Percentiles rank a stretch among this genome's conserved stretches.
Evolutionary conservation across 805 yeast species (phyloP).

Genomic region (Metschnikowia cerradonensis): DNA sequence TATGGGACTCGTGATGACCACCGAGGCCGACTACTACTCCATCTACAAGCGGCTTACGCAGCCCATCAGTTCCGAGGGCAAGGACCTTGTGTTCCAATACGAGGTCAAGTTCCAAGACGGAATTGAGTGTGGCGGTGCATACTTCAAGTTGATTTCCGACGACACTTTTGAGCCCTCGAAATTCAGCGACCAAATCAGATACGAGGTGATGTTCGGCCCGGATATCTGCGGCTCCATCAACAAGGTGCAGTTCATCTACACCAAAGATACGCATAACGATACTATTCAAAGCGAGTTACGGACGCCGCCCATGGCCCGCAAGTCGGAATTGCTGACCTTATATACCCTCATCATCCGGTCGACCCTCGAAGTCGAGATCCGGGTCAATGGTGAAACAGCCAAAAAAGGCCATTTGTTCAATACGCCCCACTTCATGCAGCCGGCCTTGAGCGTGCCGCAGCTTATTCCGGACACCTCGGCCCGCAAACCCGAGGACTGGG

Average conservation of each 20-base stretch:
- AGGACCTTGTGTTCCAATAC: conserved; percentile 79
- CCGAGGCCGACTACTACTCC: conserved; percentile 79
- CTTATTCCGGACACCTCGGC: conserved; percentile 50
- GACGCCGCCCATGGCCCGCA: conserved; percentile 63
- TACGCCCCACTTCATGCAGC: conserved; percentile 49
- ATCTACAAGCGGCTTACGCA: conserved; percentile 59
- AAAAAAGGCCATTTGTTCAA: conserved; percentile 65
- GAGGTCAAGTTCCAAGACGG: conserved; percentile 83
- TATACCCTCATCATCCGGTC: conserved; percentile 74
- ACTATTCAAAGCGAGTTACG: conserved; percentile 66
- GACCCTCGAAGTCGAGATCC: conserved; percentile 67
- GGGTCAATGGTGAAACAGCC: conserved; percentile 74
- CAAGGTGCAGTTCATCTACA: conserved; percentile 72
- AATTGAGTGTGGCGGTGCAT: conserved; percentile 85
- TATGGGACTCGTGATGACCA: conserved; percentile 70
- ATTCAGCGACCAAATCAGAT: conserved; percentile 65
- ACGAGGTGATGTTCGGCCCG: conserved; percentile 91
- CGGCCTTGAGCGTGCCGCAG: conserved; percentile 63
- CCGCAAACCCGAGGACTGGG: conserved; percentile 85
- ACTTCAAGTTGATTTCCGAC: conserved; percentile 62
- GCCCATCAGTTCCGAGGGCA: conserved; percentile 55
- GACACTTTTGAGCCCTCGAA: conserved; percentile 36
- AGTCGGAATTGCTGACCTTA: conserved; percentile 54
- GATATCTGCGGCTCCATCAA: conserved; percentile 82
- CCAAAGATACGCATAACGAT: conserved; percentile 49